These are phyloP conservation scores for Xylaria longipes DNA, from an alignment of 495 filamentous ascomycete species.

Conservation along the genomic window DNA sequence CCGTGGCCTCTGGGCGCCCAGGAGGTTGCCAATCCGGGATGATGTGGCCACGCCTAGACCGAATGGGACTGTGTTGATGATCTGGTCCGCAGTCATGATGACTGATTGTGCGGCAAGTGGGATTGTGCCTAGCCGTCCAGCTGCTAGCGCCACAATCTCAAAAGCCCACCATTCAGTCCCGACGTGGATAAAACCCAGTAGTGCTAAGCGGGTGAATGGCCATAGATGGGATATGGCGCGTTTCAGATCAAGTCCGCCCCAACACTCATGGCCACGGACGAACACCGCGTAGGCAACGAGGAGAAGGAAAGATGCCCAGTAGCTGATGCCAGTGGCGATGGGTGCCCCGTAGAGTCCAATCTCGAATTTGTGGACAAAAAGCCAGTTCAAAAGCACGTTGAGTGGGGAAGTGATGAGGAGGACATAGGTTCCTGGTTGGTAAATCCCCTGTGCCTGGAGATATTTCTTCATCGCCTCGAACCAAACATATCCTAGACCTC, in stretches of 20 bases:
- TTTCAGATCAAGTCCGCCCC: constrained; percentile 77
- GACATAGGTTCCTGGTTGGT: constrained; percentile 87
- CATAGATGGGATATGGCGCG: constrained; percentile 68
- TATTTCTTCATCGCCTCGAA: constrained; percentile 94
- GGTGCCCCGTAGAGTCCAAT: constrained; percentile 82
- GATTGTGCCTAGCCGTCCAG: constrained; percentile 82
- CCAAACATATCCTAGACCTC: constrained; percentile 88
- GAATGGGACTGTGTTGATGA: constrained; percentile 93
- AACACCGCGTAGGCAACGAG: constrained; percentile 79
- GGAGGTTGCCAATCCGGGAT: constrained; percentile 79
- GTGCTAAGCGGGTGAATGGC: constrained; percentile 77
- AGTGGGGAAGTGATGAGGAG: constrained; percentile 83
- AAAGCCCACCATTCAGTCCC: constrained; percentile 98
- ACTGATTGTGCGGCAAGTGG: constrained; percentile 87
- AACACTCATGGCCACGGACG: constrained; percentile 74
- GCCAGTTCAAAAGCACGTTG: constrained; percentile 77
- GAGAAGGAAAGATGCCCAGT: constrained; percentile 84
- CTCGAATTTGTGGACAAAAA: constrained; percentile 75
- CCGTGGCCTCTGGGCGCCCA: constrained; percentile 71
- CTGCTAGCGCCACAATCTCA: constrained; percentile 91
- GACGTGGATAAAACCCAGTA: constrained; percentile 84
- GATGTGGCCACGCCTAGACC: constrained; percentile 87
- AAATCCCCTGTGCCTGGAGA: constrained; percentile 89
- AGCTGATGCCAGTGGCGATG: constrained; percentile 81
- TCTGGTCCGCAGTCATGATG: constrained; percentile 93